A percentile compares a stretch with the other conserved stretches of the same genome.
These are phyloP conservation scores for Cystobasidium pallidum DNA, from an alignment of 1,284 basidiomycete species.

Conservation along the genomic window DNA sequence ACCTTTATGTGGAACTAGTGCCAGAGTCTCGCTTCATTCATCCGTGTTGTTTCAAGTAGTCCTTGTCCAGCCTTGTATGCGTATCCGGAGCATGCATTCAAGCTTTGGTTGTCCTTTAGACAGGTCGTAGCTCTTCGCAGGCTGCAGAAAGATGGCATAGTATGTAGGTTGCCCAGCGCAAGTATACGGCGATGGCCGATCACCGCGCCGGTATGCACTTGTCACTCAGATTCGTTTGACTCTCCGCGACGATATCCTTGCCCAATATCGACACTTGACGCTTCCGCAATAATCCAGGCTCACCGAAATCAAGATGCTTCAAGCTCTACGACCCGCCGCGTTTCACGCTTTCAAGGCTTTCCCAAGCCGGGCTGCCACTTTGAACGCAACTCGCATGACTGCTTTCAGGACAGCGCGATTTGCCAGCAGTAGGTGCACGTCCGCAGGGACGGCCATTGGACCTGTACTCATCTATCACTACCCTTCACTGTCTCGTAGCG, in stretches of 20 bases:
- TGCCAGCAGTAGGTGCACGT: slow-evolving; percentile 12
- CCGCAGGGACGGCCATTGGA: neutral
- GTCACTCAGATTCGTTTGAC: neutral
- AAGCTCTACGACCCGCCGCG: slow-evolving; percentile 12
- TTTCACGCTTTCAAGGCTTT: slow-evolving; percentile 9
- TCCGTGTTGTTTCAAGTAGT: neutral
- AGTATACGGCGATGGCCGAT: neutral
- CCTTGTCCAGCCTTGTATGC: too few species aligned
- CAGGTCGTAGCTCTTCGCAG: too few species aligned
- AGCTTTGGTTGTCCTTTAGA: too few species aligned
- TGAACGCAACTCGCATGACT: slow-evolving; percentile 14
- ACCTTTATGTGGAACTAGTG: neutral
- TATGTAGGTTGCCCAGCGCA: too few species aligned
- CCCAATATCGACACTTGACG: neutral
- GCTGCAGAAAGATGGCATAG: too few species aligned
- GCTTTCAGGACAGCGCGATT: slow-evolving; percentile 8
- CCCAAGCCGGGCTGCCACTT: neutral
- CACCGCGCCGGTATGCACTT: neutral
- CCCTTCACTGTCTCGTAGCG: slow-evolving; percentile 13
- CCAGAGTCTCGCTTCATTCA: neutral
- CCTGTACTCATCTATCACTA: neutral
- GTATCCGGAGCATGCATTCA: neutral
- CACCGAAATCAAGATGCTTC: slow-evolving; percentile 6
- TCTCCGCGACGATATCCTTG: neutral
- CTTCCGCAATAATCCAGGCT: neutral